Evolutionary conservation across 345 rosid species (phyloP).

Genomic region (Moricandia moricandioides): DNA sequence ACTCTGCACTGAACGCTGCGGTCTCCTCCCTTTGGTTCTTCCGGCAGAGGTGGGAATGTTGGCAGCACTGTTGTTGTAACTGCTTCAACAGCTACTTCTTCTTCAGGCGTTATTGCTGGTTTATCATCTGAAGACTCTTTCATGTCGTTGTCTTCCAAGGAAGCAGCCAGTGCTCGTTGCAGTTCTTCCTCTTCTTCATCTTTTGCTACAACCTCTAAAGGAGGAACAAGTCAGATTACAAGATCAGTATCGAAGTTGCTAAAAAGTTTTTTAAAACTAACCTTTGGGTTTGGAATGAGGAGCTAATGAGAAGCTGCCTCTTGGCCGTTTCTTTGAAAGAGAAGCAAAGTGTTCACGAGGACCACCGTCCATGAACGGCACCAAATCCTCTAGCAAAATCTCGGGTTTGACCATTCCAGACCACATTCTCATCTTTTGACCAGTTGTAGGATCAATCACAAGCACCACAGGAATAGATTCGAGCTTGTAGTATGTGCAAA

Average conservation of each 20-base stretch:
- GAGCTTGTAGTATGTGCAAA: constrained; percentile 84
- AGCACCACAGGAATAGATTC: constrained; percentile 89
- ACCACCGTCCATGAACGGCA: constrained; percentile 91
- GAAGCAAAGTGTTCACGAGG: constrained; percentile 75
- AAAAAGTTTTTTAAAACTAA: constrained; percentile 9
- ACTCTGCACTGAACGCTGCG: constrained; percentile 77
- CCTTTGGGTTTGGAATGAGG: constrained; percentile 68
- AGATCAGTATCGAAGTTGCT: background rate
- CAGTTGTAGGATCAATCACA: constrained; percentile 92
- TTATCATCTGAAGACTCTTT: constrained; percentile 41
- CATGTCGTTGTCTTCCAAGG: constrained; percentile 46
- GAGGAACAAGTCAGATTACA: constrained; percentile 1
- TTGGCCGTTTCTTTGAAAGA: constrained; percentile 83
- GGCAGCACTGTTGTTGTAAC: constrained; percentile 25
- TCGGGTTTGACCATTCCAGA: constrained; percentile 91
- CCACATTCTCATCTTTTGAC: constrained; percentile 92
- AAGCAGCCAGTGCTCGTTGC: constrained; percentile 61
- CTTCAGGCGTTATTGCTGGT: constrained; percentile 24
- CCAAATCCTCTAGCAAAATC: constrained; percentile 86
- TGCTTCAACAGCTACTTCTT: constrained; percentile 26
- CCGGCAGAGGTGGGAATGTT: constrained; percentile 76
- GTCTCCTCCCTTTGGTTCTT: constrained; percentile 77
- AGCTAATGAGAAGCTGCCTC: constrained; percentile 63
- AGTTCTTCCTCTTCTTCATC: constrained; percentile 67
- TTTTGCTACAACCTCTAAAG: constrained; percentile 26